Base-by-base conservation (phyloP, 179 eudicot genomes). In the Spinacia oleracea region DNA sequence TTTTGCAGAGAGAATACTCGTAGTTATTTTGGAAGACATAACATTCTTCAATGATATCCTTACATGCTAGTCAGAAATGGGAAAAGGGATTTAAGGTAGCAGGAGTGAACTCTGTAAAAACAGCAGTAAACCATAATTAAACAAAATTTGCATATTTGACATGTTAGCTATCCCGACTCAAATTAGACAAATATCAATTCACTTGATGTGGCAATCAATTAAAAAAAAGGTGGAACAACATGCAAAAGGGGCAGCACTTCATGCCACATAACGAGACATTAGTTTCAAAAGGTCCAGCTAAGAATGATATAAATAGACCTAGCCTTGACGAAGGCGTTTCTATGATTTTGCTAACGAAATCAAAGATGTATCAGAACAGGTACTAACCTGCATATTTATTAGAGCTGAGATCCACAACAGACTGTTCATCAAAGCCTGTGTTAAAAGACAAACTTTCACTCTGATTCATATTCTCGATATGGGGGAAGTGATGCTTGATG, bases 371-470 rank as follows among this genome's bases (percentile, higher is more conserved):
- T 10, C 14, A 70, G 51, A 53, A 45, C 12, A 73, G 32, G 62
- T 45, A 46, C 46, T 56, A 81, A 96, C 99, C 99, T 82, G 99
- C 99, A 81, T 92, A 96, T 81, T 96, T 96, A 88, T 96, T 96
- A 62, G 99, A 92, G 83, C 98, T 96, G 69, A 96, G 89, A 88
- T 96, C 99, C 82, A 96, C 99, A 71, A 88, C 85, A 68, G 93
- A 85, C 46, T 86, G 83, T 68, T 90, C 94, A 64, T 89, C 94
- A 77, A 88, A 81, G 72, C 99, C 99, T 29, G 91, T 92, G 89
- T 83, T 86, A 84, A 96, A 96, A 38, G 98, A 96, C 79, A 96
- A 79, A 81, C 88, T 85, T 48, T 94, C 99, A 80, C 97, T 92
- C 81, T 83, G 85, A 72, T 81, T 85, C 90, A 92, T 88, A 78